Evolutionary conservation across 305 asterid species (phyloP).

Genomic region (Fraxinus xanthoxyloides): DNA sequence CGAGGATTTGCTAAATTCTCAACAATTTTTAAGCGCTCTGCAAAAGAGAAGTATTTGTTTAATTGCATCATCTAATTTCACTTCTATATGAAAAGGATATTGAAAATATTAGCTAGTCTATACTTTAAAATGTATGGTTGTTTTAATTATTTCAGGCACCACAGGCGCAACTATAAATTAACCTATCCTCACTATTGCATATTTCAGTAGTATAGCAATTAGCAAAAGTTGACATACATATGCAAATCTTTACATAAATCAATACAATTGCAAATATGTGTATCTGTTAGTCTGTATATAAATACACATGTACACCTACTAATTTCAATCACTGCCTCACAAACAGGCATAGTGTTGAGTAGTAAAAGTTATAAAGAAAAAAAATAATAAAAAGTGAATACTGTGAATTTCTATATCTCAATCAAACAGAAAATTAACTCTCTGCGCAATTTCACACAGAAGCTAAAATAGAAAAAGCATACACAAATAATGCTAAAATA

Average conservation of each 20-base stretch:
- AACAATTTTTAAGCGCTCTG: conserved; percentile 36
- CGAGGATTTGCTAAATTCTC: conserved; percentile 37
- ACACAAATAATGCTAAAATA: background rate
- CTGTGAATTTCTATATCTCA: background rate
- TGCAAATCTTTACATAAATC: background rate
- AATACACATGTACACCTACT: background rate
- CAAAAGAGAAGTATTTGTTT: conserved; percentile 21
- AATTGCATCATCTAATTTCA: conserved; percentile 15
- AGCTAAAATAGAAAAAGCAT: background rate
- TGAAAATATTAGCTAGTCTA: conserved; percentile 1
- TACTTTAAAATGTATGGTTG: background rate
- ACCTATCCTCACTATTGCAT: background rate
- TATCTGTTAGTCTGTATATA: background rate
- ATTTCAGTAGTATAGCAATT: background rate
- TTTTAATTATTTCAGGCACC: background rate
- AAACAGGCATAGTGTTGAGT: background rate
- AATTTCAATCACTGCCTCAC: background rate
- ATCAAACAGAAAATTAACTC: background rate
- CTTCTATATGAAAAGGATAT: background rate
- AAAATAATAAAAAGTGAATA: background rate
- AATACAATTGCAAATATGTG: background rate
- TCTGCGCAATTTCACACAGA: background rate
- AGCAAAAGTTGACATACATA: background rate
- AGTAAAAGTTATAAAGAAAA: background rate
- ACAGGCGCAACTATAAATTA: background rate